These are phyloP conservation scores for Pleurotus eryngii DNA, from an alignment of 768 basidiomycete species.

Conservation along the genomic window DNA sequence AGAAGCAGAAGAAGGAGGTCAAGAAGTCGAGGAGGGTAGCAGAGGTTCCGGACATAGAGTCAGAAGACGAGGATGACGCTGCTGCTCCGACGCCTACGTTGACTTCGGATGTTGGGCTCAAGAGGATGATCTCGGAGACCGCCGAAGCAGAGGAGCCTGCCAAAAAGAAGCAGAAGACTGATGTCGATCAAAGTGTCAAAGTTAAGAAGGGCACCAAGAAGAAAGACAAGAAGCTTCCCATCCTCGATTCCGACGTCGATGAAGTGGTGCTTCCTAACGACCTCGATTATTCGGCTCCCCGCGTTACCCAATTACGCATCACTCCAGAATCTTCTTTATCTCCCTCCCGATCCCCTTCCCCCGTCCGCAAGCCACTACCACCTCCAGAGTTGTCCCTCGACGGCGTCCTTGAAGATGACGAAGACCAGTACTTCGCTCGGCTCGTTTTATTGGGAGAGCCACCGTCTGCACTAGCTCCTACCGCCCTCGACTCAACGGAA, in stretches of 20 bases:
- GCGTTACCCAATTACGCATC: conserved; percentile 48
- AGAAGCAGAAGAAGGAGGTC: conserved; percentile 54
- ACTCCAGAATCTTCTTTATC: conserved; percentile 41
- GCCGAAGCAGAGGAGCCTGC: conserved; percentile 36
- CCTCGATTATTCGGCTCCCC: conserved; percentile 45
- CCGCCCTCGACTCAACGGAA: conserved; percentile 7
- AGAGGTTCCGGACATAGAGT: conserved; percentile 50
- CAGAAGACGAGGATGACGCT: conserved; percentile 50
- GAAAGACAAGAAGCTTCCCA: conserved; percentile 40
- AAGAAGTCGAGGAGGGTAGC: conserved; percentile 33
- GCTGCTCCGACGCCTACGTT: conserved; percentile 17
- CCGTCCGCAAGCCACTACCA: conserved; percentile 34
- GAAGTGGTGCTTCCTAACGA: conserved; percentile 50
- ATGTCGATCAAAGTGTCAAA: conserved; percentile 20
- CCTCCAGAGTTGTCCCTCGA: conserved; percentile 51
- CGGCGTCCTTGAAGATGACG: conserved; percentile 79
- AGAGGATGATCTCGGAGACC: conserved; percentile 43
- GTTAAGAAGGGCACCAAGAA: conserved; percentile 34
- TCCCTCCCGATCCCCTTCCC: conserved; percentile 48
- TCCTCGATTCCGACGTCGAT: conserved; percentile 30
- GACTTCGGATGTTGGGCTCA: conserved; percentile 29
- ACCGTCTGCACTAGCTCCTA: conserved; percentile 12
- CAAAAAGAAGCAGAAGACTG: conserved; percentile 42
- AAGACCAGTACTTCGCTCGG: conserved; percentile 80
- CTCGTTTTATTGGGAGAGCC: conserved; percentile 46